Base-by-base conservation (phyloP, 345 rosid genomes). In the Gossypium ekmanianum region DNA sequence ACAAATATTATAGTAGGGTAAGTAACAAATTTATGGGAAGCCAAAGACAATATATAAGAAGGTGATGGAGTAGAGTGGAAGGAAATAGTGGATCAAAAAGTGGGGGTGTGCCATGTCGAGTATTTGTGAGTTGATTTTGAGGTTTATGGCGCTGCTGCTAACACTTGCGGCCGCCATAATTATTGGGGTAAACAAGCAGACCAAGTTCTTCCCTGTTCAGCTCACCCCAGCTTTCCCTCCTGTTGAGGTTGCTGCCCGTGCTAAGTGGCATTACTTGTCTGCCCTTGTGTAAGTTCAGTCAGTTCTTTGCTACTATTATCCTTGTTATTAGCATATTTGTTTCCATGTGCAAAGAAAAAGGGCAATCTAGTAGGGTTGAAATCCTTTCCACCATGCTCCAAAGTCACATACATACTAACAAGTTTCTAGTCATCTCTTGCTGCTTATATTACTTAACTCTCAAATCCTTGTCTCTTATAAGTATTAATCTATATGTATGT, bases 231-330 rank as follows among this genome's bases (percentile, higher is more conserved):
- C 24, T 18, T 44, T 89, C 58, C 90, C 94, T 27, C 72, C 86
- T 2, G 16, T 90, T 0, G 7, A 74, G 34, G 72, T 86, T 61
- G 74, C 84, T 16, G 89, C 69, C 7, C 9, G 51, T 29, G 91
- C 90, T 66, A 85, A 78, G 77, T 90, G 89, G 89, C 82, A 45
- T 17, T 79, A 88, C 77, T 61, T 86, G 58, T 84, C 94, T 48
- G 88, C 91, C 63, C 79, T 86, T 13, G 77, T 75, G 94, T 90
- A 80, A 78, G 90, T 50, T 10, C n/a, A 0, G 10, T 10, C 10
- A 1, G 4, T 41, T 64, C 11, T 11, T 61, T 6, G 9, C 10
- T 55, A 55, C 2, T 18, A 1, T 54, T 17, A 17, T 54, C 8
- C 39, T 34, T 34, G 39, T 34, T 29, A 3, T 29, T 10, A 47